Percentiles rank a stretch among this genome's conserved stretches.
Conservation (phyloP, 306 rosid species). For the Fagus sylvatica region DNA sequence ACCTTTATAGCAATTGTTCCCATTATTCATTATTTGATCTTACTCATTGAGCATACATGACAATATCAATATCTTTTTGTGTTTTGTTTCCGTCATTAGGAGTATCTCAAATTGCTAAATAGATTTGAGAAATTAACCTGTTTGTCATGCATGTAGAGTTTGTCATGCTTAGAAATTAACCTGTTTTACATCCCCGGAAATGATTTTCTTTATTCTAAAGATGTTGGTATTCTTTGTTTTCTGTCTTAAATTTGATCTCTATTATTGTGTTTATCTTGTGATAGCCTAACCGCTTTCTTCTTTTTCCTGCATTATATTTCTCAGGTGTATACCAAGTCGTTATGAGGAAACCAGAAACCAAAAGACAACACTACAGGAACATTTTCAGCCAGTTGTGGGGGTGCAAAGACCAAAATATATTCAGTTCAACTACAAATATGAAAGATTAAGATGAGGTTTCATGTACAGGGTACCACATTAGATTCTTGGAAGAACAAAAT, state of each 20-base stretch:
- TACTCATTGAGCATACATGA: not conserved
- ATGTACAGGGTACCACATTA: constrained; percentile 14
- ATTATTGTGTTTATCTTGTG: not conserved
- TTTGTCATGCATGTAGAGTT: not conserved
- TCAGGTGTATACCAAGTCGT: constrained; percentile 32
- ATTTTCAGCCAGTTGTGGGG: constrained; percentile 1
- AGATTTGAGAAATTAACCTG: not conserved
- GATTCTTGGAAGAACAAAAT: not conserved
- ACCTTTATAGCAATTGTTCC: not conserved
- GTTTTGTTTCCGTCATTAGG: not conserved
- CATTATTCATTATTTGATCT: not conserved
- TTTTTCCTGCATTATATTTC: constrained; percentile 9
- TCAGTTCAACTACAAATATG: constrained; percentile 16
- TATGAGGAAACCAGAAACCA: constrained; percentile 13
- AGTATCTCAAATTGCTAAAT: too few relatives aligned
- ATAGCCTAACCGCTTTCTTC: not conserved
- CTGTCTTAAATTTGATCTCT: not conserved
- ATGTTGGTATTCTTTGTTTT: not conserved
- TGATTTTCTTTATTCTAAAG: not conserved
- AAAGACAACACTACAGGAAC: not conserved
- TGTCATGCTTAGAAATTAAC: not conserved
- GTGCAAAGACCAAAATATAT: constrained; percentile 8
- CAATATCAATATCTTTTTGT: too few relatives aligned
- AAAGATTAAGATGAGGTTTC: constrained; percentile 15
- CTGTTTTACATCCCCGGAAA: not conserved